Conservation (phyloP, 495 filamentous ascomycete species). For the Annulohypoxylon moriforme region DNA sequence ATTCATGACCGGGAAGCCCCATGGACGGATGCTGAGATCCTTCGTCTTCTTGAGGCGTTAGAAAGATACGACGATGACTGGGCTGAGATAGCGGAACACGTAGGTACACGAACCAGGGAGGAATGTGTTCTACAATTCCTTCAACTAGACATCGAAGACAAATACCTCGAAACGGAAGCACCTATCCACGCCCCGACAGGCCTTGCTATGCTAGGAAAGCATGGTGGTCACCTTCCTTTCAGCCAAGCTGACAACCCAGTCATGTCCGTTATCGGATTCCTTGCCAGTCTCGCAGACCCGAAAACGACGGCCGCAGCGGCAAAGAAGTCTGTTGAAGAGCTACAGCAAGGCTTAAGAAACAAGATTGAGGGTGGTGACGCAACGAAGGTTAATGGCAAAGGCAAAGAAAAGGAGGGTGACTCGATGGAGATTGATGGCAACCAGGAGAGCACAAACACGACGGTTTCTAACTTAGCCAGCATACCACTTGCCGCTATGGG, state of each 20-base stretch:
- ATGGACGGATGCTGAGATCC: conserved; percentile 89
- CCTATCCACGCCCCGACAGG: conserved; percentile 67
- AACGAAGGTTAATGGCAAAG: conserved; percentile 59
- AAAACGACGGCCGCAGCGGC: conserved; percentile 89
- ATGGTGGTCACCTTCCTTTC: conserved; percentile 82
- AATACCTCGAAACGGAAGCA: conserved; percentile 82
- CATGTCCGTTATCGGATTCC: conserved; percentile 92
- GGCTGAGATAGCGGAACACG: conserved; percentile 90
- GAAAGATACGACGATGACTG: conserved; percentile 95
- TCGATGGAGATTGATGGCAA: conserved; percentile 66
- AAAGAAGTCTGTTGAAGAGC: conserved; percentile 83
- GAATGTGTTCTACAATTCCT: conserved; percentile 97
- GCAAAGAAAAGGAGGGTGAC: conserved; percentile 68
- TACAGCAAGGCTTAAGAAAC: conserved; percentile 77
- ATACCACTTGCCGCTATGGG: conserved; percentile 87
- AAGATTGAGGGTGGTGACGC: conserved; percentile 76
- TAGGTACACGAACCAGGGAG: conserved; percentile 90
- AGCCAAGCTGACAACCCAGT: conserved; percentile 92
- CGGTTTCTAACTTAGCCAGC: conserved; percentile 71
- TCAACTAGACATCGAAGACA: conserved; percentile 89
- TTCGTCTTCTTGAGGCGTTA: conserved; percentile 86
- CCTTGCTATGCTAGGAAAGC: conserved; percentile 69
- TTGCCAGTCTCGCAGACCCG: conserved; percentile 88
- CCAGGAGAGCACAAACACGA: conserved; percentile 55
- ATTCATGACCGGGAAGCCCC: conserved; percentile 82